A percentile compares a stretch with the other conserved stretches of the same genome.
Evolutionary conservation across 2,329 filamentous ascomycete genomes (phyloP).

Genomic region (Ophioceras dolichostomum): DNA sequence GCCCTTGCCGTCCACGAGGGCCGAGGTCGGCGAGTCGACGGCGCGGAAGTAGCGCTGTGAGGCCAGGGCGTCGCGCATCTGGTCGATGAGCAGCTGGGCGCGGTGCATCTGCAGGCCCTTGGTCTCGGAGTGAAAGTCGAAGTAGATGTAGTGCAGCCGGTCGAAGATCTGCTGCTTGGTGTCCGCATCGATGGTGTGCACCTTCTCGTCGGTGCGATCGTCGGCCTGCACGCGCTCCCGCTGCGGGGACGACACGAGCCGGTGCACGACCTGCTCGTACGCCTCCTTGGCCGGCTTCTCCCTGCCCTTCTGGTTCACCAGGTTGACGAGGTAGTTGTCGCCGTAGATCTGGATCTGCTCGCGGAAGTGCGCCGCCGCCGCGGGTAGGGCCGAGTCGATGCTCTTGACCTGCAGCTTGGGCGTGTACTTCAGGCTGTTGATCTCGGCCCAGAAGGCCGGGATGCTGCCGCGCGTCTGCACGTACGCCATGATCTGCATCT

Average conservation of each 20-base stretch:
- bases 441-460: slow-evolving; percentile 89
- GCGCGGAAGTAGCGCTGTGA: slow-evolving; percentile 88
- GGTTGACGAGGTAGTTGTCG: slow-evolving; percentile 93
- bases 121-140: slow-evolving; percentile 96
- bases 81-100: slow-evolving; percentile 74
- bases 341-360: slow-evolving; percentile 92
- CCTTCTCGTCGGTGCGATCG: slow-evolving; percentile 63
- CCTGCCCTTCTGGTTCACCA: slow-evolving; percentile 92
- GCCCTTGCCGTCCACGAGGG: slow-evolving; percentile 51
- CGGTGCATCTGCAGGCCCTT: slow-evolving; percentile 92
- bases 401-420: slow-evolving; percentile 81
- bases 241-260: slow-evolving; percentile 59
- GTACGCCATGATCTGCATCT: slow-evolving; percentile 84
- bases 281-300: slow-evolving; percentile 83
- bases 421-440: slow-evolving; percentile 86
- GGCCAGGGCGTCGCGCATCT: slow-evolving; percentile 62
- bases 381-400: slow-evolving; percentile 65
- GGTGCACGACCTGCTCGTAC: slow-evolving; percentile 81
- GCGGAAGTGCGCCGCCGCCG: slow-evolving; percentile 77
- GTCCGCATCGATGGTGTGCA: slow-evolving; percentile 58
- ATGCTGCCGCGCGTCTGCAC: slow-evolving; percentile 95
- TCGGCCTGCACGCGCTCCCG: slow-evolving; percentile 55
- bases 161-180: slow-evolving; percentile 49
- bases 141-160: slow-evolving; percentile 90
- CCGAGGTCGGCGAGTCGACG: slow-evolving; percentile 65